Evolutionary conservation across 2,329 filamentous ascomycete genomes (phyloP), one percentile per base, ranked within the genome.

Genomic region (Knoxdaviesia proteae): DNA sequence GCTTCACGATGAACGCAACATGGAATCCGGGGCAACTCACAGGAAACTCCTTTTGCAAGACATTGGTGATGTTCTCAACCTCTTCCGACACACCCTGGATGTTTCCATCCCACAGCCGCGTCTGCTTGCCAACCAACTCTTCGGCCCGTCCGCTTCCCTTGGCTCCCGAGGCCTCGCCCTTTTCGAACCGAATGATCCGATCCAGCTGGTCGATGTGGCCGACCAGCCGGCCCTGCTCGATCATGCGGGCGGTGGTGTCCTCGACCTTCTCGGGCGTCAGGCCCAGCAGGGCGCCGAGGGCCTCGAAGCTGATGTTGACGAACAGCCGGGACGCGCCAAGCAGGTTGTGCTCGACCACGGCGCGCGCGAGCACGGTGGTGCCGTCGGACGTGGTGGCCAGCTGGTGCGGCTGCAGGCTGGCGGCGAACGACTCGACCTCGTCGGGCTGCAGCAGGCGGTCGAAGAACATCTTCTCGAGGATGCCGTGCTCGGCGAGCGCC

Each of bases 401-500:
- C 61, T 98, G 90, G 60, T 98, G 90, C 29, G 83, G 80, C 44
- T 76, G 71, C 40, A 98, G 67, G 42, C 77, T 78, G 51, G 80
- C 67, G 0, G 87, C 80, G 54, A 98, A 98, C 44, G 82, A 77
- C 35, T 77, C 74, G 37, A 94, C 84, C 61, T 98, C 90, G n/a
- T 68, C 71, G 0, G 80, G 74, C 1, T 74, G 73, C 40, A 98
- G 68, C 4, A 98, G 67, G 5, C 87, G 75, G 58, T 96, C 84
- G 40, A 96, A 69, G 58, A 93, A 94, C 74, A 98, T 96, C 66
- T 96, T 96, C 64, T 96, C 90, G 9, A 98, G 65, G 43, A 98
- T 94, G 40, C 75, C 68, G 54, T 81, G 88, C 60, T 96, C 84
- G 33, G 79, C 73, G 2, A 90, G 71, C 41, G 77, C 72, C 4